Evolutionary conservation across 1,284 basidiomycete genomes (phyloP), one percentile per base, ranked within the genome.

Genomic region (Gomphus bonarii): DNA sequence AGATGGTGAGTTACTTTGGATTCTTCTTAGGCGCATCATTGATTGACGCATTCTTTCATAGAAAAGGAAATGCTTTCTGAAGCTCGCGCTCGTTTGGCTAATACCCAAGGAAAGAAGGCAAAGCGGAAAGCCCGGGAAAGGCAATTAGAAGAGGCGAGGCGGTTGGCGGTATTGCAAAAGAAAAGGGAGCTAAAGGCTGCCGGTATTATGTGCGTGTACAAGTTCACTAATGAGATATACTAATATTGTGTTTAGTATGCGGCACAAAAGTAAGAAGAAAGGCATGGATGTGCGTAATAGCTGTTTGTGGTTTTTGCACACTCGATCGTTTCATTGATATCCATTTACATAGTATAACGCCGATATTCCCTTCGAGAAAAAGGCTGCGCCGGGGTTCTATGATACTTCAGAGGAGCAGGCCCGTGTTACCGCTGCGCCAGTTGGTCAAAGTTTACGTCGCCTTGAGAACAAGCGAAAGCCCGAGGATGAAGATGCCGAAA

Each of bases 41-140:
- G 25, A 57, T 47, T 57, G 46, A 61, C 46, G 62, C 48, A 40
- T 57, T 40, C 10, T n/a, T 38, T 52, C 55, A 16, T 59, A 92
- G 97, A 99, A 72, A 99, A 99, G 84, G 97, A 99, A 71, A 99
- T 99, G 97, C 77, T 99, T 63, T 98, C 95, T 6, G 97, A 99
- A 70, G 97, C 97, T 51, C 86, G 97, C 64, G 97, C 97, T 9
- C 86, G 97, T 74, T 78, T 99, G 44, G 97, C 97, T 52, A 99
- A 99, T 68, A 99, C 97, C 0, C 97, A 99, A 70, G 97, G 97
- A 31, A 99, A 99, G 72, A 99, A 99, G 72, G 97, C 97, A 1
- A 99, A 99, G 72, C 85, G 97, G 63, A 99, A 99, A 73, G 97
- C 94, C 12, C 82, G 97, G 54, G 97, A 99, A 69, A 84, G 94